Conservation (phyloP, 2,329 filamentous ascomycete genomes). For the Colletotrichum eleusines region DNA sequence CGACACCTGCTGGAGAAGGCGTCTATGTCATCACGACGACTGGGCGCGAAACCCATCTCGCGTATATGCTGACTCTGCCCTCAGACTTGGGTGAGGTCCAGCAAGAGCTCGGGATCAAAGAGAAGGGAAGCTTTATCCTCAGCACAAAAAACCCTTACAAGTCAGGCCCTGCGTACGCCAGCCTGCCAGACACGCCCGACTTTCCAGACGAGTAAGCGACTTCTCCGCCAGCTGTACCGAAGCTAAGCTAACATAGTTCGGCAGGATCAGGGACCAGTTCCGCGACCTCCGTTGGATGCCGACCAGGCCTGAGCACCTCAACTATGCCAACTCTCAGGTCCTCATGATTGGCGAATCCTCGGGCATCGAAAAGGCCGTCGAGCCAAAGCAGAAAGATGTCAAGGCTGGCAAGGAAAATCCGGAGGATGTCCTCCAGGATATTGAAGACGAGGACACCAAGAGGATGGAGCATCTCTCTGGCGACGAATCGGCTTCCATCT, state of each 20-base stretch:
- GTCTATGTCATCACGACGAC: conserved; percentile 85
- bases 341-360: conserved; percentile 80
- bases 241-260: conserved; percentile 5
- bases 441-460: conserved; percentile 80
- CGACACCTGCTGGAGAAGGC: conserved; percentile 84
- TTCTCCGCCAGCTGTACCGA: not conserved
- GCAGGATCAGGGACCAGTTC: conserved; percentile 78
- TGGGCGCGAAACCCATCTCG: conserved; percentile 79
- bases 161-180: conserved; percentile 72
- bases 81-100: conserved; percentile 78
- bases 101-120: conserved; percentile 76
- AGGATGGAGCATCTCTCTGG: conserved; percentile 67
- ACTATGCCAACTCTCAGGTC: conserved; percentile 81
- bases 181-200: conserved; percentile 73
- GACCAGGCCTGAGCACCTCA: conserved; percentile 77
- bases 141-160: conserved; percentile 84
- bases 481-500: conserved; percentile 61
- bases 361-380: conserved; percentile 67
- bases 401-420: conserved; percentile 73
- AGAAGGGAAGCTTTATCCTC: conserved; percentile 81
- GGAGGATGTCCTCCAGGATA: conserved; percentile 77
- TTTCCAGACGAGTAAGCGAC: conserved; percentile 50
- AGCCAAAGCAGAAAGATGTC: conserved; percentile 66
- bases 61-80: conserved; percentile 83
- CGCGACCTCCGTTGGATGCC: conserved; percentile 79